These are phyloP conservation scores for Sporothrix curviconia DNA, from an alignment of 2,329 filamentous ascomycete genomes.

Conservation along the genomic window DNA sequence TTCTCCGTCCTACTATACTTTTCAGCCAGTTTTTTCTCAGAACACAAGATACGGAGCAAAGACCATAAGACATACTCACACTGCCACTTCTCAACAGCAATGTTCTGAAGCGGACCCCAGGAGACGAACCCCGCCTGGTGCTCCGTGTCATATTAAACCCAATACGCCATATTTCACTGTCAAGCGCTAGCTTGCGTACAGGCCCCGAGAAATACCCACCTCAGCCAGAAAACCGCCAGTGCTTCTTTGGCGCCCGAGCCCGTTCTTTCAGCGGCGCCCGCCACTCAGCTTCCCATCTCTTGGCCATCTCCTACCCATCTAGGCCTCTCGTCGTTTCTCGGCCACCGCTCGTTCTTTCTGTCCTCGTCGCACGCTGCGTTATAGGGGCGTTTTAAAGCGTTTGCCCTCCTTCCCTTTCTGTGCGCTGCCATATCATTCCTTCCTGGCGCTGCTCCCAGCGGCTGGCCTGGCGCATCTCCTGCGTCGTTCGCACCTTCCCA, in stretches of 20 bases:
- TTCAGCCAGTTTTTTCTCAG: no score
- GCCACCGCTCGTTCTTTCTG: background rate
- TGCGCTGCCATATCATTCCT: conserved; percentile 1
- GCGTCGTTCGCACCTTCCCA: background rate
- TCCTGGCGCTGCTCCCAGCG: background rate
- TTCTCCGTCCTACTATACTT: background rate
- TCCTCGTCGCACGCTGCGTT: background rate
- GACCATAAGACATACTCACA: no score
- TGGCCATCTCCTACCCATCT: no score
- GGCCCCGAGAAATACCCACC: background rate
- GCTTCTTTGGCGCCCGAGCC: background rate
- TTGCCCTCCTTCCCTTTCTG: conserved; percentile 6
- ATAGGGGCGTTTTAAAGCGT: no score
- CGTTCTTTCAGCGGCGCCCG: background rate
- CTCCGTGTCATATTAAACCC: conserved; percentile 14
- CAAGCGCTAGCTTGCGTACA: conserved; percentile 4
- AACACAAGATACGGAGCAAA: no score
- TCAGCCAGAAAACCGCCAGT: background rate
- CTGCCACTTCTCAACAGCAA: no score
- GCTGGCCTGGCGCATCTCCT: background rate
- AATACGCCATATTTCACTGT: conserved; percentile 7
- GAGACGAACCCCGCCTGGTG: conserved; percentile 12
- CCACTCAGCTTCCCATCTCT: conserved; percentile 9
- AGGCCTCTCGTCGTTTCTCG: background rate
- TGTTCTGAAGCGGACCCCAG: conserved; percentile 5